A percentile compares a stretch with the other conserved stretches of the same genome.
These are phyloP conservation scores for Colletotrichum kahawae DNA, from an alignment of 2,329 filamentous ascomycete genomes.

Conservation along the genomic window DNA sequence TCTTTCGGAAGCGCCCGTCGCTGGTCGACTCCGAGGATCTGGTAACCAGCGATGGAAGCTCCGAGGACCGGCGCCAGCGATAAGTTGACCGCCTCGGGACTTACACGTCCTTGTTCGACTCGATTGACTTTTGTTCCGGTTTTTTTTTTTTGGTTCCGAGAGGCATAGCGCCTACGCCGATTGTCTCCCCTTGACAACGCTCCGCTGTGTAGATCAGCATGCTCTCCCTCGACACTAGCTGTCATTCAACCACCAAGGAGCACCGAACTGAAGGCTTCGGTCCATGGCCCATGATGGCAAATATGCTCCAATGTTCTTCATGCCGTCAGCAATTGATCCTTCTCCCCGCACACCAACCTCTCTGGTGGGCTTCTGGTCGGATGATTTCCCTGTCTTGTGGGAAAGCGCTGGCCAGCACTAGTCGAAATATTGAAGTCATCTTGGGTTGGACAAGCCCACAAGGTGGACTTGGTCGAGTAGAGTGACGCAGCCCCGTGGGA, in stretches of 20 bases:
- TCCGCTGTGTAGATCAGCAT: background rate
- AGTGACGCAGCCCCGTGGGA: background rate
- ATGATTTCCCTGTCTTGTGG: background rate
- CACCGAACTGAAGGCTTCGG: background rate
- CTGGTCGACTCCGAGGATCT: background rate
- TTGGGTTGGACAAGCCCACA: background rate
- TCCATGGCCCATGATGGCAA: background rate
- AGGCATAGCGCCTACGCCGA: background rate
- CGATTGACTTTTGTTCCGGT: background rate
- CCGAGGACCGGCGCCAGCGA: background rate
- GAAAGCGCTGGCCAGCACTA: background rate
- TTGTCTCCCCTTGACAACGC: background rate
- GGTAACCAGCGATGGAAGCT: background rate
- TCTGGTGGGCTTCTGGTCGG: background rate
- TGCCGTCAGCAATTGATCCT: conserved; percentile 12
- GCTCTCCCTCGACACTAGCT: background rate
- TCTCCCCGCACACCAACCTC: background rate
- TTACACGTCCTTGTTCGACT: background rate
- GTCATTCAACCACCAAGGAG: background rate
- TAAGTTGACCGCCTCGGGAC: background rate
- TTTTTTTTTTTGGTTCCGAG: background rate
- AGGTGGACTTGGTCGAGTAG: background rate
- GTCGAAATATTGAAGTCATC: background rate
- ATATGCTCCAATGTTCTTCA: background rate
- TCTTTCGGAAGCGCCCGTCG: background rate